Base-by-base conservation (phyloP, 1,284 basidiomycete genomes). In the Lentinula novae-zelandiae region DNA sequence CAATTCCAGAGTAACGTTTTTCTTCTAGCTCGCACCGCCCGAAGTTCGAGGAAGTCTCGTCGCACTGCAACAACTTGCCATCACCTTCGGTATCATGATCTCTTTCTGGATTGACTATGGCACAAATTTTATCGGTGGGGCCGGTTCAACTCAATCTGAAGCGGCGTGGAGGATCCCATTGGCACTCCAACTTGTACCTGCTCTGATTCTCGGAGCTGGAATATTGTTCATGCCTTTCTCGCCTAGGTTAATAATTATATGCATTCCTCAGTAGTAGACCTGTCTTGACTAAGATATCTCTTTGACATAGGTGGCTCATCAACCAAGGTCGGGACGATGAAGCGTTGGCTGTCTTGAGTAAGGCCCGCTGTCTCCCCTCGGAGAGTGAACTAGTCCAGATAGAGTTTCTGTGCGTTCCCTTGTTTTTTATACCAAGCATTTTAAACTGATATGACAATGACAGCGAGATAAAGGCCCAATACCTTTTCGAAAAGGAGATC, bases 51-150 rank as follows among this genome's bases (percentile, higher is more conserved):
- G 92, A 7, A 88, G 87, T 67, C 77, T 93, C 40, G 90, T 93
- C 49, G 89, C 89, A 2, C 81, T 94, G 12, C 91, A 93, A 70
- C 92, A 93, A 69, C 78, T 93, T 10, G 86, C 88, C 3, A 93
- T 93, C 69, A 89, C 89, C 0, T 89, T 89, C 66, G 86, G 87
- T 33, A 89, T 80, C 61, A 77, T 80, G 78, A 58, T 81, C 33
- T 87, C 86, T n/a, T 93, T 90, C 78, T 93, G 90, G 89, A 90
- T 91, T 66, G 88, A 87, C 68, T 89, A 82, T 64, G 87, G 78
- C 69, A 90, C 89, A 40, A 90, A 90, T 72, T 87, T 84, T 72
- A 89, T 87, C 57, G 84, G 86, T 22, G 87, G 89, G 0, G 84
- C 82, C 17, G 80, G 80, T 6, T 66, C 58, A 0, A 72, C 71